Conservation (phyloP, 2,329 filamentous ascomycete genomes). For the Cladophialophora exuberans region DNA sequence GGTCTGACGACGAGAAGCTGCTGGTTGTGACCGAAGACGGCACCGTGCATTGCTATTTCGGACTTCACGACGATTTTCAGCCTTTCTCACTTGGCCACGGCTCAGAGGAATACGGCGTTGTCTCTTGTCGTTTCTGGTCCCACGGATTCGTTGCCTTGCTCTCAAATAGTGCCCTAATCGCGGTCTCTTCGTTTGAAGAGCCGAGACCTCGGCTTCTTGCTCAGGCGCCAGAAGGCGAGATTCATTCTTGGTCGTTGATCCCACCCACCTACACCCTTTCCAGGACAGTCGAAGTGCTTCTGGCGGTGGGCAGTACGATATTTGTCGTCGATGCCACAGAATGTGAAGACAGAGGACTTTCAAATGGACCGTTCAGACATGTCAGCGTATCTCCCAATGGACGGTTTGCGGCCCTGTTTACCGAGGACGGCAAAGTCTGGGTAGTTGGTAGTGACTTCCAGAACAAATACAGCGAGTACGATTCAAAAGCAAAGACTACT, state of each 20-base stretch:
- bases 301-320: slow-evolving; percentile 83
- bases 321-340: slow-evolving; percentile 86
- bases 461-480: slow-evolving; percentile 86
- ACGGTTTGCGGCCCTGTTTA: slow-evolving; percentile 84
- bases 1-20: slow-evolving; percentile 94
- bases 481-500: slow-evolving; percentile 80
- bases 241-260: slow-evolving; percentile 88
- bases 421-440: slow-evolving; percentile 80
- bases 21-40: slow-evolving; percentile 88
- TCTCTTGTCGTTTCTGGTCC: slow-evolving; percentile 88
- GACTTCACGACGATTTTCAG: slow-evolving; percentile 91
- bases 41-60: slow-evolving; percentile 85
- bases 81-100: slow-evolving; percentile 91
- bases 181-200: slow-evolving; percentile 88
- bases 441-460: slow-evolving; percentile 96
- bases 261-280: slow-evolving; percentile 87
- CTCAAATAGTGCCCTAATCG: slow-evolving; percentile 81
- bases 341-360: slow-evolving; percentile 85
- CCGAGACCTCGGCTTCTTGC: slow-evolving; percentile 84
- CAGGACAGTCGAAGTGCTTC: slow-evolving; percentile 85
- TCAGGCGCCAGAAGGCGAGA: slow-evolving; percentile 72
- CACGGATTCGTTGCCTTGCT: slow-evolving; percentile 91
- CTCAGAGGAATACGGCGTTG: slow-evolving; percentile 83
- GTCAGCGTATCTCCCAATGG: slow-evolving; percentile 91
- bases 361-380: slow-evolving; percentile 90